These are phyloP conservation scores for Septoria petroselini DNA, from an alignment of 2,329 filamentous ascomycete species.

Conservation along the genomic window DNA sequence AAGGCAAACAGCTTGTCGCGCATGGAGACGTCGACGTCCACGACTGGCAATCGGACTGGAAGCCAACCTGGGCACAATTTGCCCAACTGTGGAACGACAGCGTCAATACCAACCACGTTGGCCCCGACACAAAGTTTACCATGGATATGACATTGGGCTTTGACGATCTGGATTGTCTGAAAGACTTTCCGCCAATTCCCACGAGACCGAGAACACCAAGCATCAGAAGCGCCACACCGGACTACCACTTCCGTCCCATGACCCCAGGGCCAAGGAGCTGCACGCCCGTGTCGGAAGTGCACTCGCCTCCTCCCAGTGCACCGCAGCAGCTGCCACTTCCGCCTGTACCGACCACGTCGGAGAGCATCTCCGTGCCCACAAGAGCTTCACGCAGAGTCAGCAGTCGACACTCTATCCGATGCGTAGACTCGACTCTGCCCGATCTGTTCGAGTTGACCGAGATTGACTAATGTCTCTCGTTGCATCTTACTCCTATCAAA, in stretches of 20 bases:
- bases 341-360: constrained; percentile 1
- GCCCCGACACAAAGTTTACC: constrained; percentile 16
- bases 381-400: constrained; percentile 8
- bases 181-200: constrained; percentile 3
- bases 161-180: constrained; percentile 9
- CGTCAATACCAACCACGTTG: constrained; percentile 15
- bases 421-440: constrained; percentile 12
- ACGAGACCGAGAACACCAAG: constrained; percentile 6
- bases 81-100: constrained; percentile 21
- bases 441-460: constrained; percentile 7
- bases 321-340: constrained; percentile 8
- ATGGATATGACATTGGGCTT: constrained; percentile 16
- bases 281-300: neutral
- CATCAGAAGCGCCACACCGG: constrained; percentile 1
- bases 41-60: constrained; percentile 22
- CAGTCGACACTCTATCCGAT: constrained; percentile 15
- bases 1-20: constrained; percentile 15
- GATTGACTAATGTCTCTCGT: constrained; percentile 7
- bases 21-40: constrained; percentile 20
- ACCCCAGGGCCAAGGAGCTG: neutral
- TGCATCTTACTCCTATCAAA: too few species aligned
- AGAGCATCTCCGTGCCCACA: constrained; percentile 8
- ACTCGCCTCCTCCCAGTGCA: constrained; percentile 8
- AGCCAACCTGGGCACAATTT: constrained; percentile 20
- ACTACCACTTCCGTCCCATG: neutral